A percentile compares a stretch with the other conserved stretches of the same genome.
phyloP scores from a whole-genome alignment of 345 rosid genomes.

The Microthlaspi erraticum region DNA sequence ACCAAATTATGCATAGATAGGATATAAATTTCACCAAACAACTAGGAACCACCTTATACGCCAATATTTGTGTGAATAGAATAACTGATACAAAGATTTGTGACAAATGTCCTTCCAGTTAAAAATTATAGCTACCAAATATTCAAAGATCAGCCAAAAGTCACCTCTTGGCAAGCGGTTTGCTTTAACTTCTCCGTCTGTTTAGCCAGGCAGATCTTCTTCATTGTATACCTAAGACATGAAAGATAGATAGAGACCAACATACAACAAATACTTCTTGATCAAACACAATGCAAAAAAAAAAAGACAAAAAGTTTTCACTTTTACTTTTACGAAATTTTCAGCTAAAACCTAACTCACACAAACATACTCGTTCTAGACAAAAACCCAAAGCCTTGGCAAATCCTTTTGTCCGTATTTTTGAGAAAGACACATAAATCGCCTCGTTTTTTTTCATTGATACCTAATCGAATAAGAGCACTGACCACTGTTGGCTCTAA shows the following conservation, averaged over 20 bases:
- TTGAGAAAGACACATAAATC: neutral
- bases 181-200: constrained; percentile 90
- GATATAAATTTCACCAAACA: neutral
- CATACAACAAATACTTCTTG: constrained; percentile 10
- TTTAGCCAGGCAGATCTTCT: constrained; percentile 85
- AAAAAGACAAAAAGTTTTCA: neutral
- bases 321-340: neutral
- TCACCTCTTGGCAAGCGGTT: constrained; percentile 84
- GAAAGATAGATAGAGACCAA: constrained; percentile 21
- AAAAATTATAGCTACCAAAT: neutral
- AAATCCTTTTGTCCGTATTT: neutral
- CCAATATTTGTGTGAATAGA: neutral
- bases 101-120: constrained; percentile 1
- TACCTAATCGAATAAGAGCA: constrained; percentile 4
- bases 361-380: constrained; percentile 27
- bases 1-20: neutral
- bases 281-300: constrained; percentile 16
- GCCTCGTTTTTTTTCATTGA: neutral
- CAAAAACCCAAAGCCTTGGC: constrained; percentile 14
- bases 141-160: constrained; percentile 15
- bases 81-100: neutral
- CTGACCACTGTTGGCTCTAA: constrained; percentile 4
- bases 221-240: constrained; percentile 82
- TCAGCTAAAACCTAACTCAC: constrained; percentile 22
- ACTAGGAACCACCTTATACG: neutral